A percentile compares a stretch with the other conserved stretches of the same genome.
phyloP scores from a whole-genome alignment of 208 protist genomes.

The Trichomonas vaginalis region DNA sequence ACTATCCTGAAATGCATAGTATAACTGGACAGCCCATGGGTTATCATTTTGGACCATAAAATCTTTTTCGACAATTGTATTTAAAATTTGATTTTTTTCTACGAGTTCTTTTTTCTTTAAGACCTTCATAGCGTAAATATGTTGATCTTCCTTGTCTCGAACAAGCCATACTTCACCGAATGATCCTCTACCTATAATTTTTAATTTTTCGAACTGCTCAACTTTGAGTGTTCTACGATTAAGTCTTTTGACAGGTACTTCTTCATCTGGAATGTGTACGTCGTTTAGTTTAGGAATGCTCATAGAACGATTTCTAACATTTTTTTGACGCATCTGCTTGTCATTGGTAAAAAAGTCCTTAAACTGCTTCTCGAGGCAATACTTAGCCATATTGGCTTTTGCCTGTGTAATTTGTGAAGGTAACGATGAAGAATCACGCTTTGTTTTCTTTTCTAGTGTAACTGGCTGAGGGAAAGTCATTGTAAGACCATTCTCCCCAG shows the following conservation, averaged over 20 bases:
- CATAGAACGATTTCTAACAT: background rate
- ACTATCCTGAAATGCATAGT: constrained; percentile 48
- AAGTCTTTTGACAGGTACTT: background rate
- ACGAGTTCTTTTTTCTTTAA: background rate
- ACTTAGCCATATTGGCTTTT: background rate
- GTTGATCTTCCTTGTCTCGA: constrained; percentile 3
- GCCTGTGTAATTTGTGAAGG: background rate
- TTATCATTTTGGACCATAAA: constrained; percentile 33
- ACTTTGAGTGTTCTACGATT: background rate
- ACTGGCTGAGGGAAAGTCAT: background rate
- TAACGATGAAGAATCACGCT: background rate
- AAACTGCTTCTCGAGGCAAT: background rate
- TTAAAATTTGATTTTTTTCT: constrained; percentile 23
- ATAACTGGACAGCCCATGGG: constrained; percentile 46
- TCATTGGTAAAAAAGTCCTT: background rate
- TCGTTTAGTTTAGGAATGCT: background rate
- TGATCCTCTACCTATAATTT: background rate
- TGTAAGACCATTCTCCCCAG: background rate
- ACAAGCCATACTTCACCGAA: background rate
- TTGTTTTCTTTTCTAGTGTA: background rate
- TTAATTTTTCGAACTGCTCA: constrained; percentile 15
- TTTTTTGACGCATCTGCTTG: background rate
- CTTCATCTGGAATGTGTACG: background rate
- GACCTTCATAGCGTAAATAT: constrained; percentile 1
- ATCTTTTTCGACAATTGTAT: constrained; percentile 42